Percentiles rank a stretch among this genome's conserved stretches.
Conservation (phyloP, 352 stramenopile species). For the Globisporangium megalacanthum region DNA sequence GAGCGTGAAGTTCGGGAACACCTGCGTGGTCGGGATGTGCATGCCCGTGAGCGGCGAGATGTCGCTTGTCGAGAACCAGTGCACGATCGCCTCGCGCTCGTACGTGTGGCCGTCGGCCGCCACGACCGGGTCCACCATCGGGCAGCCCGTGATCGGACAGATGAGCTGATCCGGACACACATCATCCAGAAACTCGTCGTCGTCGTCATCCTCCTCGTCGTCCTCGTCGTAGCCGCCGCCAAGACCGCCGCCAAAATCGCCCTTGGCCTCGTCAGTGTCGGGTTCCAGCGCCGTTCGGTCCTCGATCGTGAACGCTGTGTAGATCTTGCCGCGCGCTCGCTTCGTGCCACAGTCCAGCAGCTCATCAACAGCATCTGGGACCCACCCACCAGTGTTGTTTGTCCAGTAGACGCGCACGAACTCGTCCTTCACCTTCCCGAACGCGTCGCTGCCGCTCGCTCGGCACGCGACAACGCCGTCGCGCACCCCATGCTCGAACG, state of each 20-base stretch:
- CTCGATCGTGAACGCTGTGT: conserved; percentile 38
- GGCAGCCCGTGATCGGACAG: conserved; percentile 93
- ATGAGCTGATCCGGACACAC: conserved; percentile 58
- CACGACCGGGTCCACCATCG: conserved; percentile 96
- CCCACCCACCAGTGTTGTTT: conserved; percentile 6
- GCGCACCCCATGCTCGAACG: conserved; percentile 29
- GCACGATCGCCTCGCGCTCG: conserved; percentile 91
- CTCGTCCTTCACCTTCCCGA: conserved; percentile 41
- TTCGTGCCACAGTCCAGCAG: conserved; percentile 36
- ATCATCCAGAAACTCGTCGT: conserved; percentile 18
- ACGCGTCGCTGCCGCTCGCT: conserved; percentile 31
- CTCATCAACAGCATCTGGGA: conserved; percentile 26
- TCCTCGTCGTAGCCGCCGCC: conserved; percentile 14
- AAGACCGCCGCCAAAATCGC: conserved; percentile 19
- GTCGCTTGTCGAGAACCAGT: conserved; percentile 89
- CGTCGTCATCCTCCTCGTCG: conserved; percentile 17
- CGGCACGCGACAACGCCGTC: conserved; percentile 36
- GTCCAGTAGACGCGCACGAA: conserved; percentile 48
- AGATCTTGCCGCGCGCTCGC: conserved; percentile 42
- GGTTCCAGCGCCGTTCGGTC: conserved; percentile 24
- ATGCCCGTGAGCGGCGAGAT: conserved; percentile 78
- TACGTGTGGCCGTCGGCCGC: conserved; percentile 97
- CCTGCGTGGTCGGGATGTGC: conserved; percentile 64
- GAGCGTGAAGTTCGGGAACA: conserved; percentile 74
- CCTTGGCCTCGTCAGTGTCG: conserved; percentile 24